Evolutionary conservation across 768 basidiomycete species (phyloP).

Genomic region (Hydnomerulius pinastri): DNA sequence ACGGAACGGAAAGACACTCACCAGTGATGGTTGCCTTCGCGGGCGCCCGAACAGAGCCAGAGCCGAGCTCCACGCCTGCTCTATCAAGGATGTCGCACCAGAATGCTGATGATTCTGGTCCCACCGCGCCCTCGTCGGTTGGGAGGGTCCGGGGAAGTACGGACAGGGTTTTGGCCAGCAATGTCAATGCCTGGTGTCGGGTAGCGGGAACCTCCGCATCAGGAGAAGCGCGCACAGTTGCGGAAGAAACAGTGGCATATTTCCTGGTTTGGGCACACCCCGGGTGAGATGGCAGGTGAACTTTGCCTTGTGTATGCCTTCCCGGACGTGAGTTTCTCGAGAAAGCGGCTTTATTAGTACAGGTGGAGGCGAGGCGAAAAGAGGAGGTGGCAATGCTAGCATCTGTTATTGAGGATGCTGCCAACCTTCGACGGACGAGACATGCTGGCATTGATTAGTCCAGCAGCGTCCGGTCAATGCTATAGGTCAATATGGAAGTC

Average conservation of each 20-base stretch:
- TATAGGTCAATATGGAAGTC: not conserved
- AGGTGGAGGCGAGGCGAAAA: not conserved
- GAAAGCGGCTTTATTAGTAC: not conserved
- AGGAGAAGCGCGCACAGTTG: not conserved
- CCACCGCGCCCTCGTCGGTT: slow-evolving; percentile 12
- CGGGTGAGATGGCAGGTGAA: not conserved
- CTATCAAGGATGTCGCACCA: slow-evolving; percentile 49
- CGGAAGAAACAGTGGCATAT: not conserved
- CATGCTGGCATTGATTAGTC: slow-evolving; percentile 22
- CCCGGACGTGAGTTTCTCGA: not conserved
- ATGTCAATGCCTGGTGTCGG: slow-evolving; percentile 39
- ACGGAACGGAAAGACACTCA: slow-evolving; percentile 29
- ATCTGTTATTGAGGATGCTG: slow-evolving; percentile 3
- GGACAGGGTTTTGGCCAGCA: slow-evolving; percentile 50
- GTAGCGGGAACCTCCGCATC: slow-evolving; percentile 1
- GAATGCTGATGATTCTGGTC: slow-evolving; percentile 38
- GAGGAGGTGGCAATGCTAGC: not conserved
- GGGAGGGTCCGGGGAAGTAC: slow-evolving; percentile 49
- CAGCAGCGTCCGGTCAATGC: not conserved
- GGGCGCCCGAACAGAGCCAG: slow-evolving; percentile 31
- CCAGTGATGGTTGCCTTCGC: slow-evolving; percentile 50
- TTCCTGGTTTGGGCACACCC: not conserved
- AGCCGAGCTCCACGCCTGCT: slow-evolving; percentile 33
- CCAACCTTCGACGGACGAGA: slow-evolving; percentile 17
- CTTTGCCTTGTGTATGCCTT: not conserved